Base-by-base conservation (phyloP, 2,329 filamentous ascomycete genomes). In the Talaromyces sp. region DNA sequence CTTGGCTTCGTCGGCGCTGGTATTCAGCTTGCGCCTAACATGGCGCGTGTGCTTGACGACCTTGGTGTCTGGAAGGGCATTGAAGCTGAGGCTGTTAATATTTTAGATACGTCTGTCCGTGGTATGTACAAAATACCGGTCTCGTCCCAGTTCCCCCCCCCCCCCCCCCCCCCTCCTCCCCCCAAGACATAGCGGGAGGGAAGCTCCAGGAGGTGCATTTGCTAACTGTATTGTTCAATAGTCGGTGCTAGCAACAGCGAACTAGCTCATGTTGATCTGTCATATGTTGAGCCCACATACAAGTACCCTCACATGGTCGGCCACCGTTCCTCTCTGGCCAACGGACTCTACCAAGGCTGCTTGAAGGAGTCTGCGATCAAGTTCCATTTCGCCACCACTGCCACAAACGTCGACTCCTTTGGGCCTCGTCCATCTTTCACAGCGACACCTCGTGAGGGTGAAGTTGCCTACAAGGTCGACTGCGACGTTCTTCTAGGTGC, bases 1-100 rank as follows among this genome's bases (percentile, higher is more conserved):
- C 80, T 93, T 3, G 89, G 89, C 4, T 93, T 93, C 63, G 89
- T 93, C 1, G 90, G 90, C 20, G 90, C 90, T 1, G 90, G 90
- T 4, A 93, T 94, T 60, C 90, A 95, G 69, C 79, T 93, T 52
- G 88, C 90, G 0, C 90, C 90, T 0, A 95, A 94, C 61, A 88
- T 93, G 81, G 86, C 86, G 3, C 82, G 88, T 2, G 88, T 94
- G 8, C 79, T 94, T 11, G 86, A 90, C 65, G 77, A 80, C 13
- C 75, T 92, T 35, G 89, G 86, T 9, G 87, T 88, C 53, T 93
- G 89, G 89, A 74, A 80, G 16, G 78, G 80, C 14, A 90, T 94
- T 56, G 83, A 83, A 57, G 80, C 77, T 33, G 88, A 91, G 68
- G 87, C 88, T 2, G 89, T 89, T 0, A 81, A 86, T 54, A 80